Base-by-base conservation (phyloP, 495 filamentous ascomycete genomes). In the Penicillium bovifimosum region DNA sequence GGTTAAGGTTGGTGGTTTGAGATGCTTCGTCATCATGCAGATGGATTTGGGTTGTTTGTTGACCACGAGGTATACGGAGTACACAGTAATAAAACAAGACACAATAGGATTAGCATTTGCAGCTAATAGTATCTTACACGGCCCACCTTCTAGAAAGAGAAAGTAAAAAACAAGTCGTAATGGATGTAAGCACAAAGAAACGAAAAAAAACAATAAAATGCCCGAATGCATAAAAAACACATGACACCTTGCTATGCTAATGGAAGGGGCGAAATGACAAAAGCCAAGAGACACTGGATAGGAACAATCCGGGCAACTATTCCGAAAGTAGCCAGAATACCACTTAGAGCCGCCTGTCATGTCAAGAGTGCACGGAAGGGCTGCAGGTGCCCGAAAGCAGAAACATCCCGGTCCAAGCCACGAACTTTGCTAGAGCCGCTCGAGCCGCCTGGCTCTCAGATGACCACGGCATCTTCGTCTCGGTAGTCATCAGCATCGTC, bases 401-500 rank as follows among this genome's bases (percentile, higher is more conserved):
- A 45, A 50, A 48, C 11, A 48, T 17, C 26, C 35, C 33, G 28
- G 43, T 52, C 49, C 29, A 31, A 46, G 49, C 54, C 51, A 64
- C 56, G 40, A 42, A 34, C 43, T 20, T 24, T 47, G 29, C 38
- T 16, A 17, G 35, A 39, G 41, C 41, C 53, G 62, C 54, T 56
- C 42, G 36, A 61, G 54, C 56, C 56, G 54, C 57, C 17, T 16
- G 39, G 42, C 26, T 41, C 44, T 64, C 53, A 63, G 44, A 61
- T 66, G 53, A 59, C 34, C 17, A 54, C 1, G 13, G 56, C 47
- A 27, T 60, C 64, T 17, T 66, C 69, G 28, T 71, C 68, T 17
- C 58, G 64, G 40, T 68, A 73, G 9, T 68, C 45, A 50, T 76
- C 76, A 16, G 71, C 61, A 60, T 84, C 80, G 46, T 83, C 81